These are phyloP conservation scores for Tetrapisispora arboricola DNA, from an alignment of 805 yeast genomes.

Conservation along the genomic window DNA sequence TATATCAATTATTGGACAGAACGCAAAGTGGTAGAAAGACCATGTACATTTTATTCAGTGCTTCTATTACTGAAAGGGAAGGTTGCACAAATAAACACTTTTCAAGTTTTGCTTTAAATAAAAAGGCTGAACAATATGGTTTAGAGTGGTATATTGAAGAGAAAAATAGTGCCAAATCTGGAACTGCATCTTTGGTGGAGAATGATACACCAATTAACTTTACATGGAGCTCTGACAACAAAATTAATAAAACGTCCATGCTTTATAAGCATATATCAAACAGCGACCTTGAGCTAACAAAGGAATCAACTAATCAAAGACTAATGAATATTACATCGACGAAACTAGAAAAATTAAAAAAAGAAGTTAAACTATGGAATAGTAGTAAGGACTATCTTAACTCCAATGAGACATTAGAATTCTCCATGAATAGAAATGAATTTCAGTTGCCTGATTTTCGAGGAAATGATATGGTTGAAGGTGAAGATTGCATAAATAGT, in stretches of 20 bases:
- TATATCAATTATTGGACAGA: slow-evolving; percentile 19
- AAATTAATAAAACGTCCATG: not conserved
- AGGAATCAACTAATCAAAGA: slow-evolving; percentile 11
- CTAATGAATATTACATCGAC: slow-evolving; percentile 9
- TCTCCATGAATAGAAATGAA: not conserved
- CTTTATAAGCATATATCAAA: not conserved
- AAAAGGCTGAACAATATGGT: slow-evolving; percentile 4
- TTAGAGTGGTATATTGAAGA: slow-evolving; percentile 20
- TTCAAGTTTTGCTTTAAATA: not conserved
- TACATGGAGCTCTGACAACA: slow-evolving; percentile 21
- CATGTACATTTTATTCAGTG: slow-evolving; percentile 14
- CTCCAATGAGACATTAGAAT: not conserved
- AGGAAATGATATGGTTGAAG: too few relatives aligned
- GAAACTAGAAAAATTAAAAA: slow-evolving; percentile 1
- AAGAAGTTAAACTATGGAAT: slow-evolving; percentile 2
- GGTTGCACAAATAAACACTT: not conserved
- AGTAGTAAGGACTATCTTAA: not conserved
- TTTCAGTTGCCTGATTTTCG: not conserved
- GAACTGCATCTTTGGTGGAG: slow-evolving; percentile 8
- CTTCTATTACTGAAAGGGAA: not conserved
- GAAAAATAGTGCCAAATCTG: slow-evolving; percentile 1
- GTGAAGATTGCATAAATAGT: not conserved
- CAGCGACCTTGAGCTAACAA: not conserved
- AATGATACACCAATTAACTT: slow-evolving; percentile 22
- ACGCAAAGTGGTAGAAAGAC: slow-evolving; percentile 18